A percentile compares a stretch with the other conserved stretches of the same genome.
Evolutionary conservation across 768 basidiomycete species (phyloP).

Genomic region (Mycena rebaudengoi): DNA sequence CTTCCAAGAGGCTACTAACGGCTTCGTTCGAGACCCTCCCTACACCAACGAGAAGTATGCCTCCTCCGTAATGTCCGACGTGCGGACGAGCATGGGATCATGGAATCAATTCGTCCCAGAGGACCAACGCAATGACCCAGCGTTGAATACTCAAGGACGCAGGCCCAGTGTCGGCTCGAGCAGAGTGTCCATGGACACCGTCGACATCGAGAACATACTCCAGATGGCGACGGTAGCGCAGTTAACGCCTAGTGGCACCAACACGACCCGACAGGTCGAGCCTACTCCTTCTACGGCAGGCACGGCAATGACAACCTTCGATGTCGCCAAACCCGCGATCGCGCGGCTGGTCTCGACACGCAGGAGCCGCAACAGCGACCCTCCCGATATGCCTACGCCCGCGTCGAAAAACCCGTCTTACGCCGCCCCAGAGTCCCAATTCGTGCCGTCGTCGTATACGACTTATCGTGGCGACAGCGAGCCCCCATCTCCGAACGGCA

Average conservation of each 20-base stretch:
- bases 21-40: constrained; percentile 42
- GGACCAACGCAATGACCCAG: constrained; percentile 6
- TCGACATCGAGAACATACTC: constrained; percentile 63
- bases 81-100: constrained; percentile 41
- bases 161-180: constrained; percentile 26
- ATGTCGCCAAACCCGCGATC: constrained; percentile 18
- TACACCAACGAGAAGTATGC: constrained; percentile 43
- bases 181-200: constrained; percentile 43
- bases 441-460: constrained; percentile 11
- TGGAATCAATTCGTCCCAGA: constrained; percentile 39
- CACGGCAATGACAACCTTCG: constrained; percentile 16
- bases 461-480: constrained; percentile 12
- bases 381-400: constrained; percentile 14
- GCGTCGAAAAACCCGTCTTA: constrained; percentile 14
- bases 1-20: constrained; percentile 34
- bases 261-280: constrained; percentile 19
- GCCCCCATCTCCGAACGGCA: no score
- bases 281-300: constrained; percentile 15
- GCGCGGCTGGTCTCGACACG: constrained; percentile 13
- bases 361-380: constrained; percentile 1
- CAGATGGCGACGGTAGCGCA: constrained; percentile 57
- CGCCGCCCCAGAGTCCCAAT: constrained; percentile 1
- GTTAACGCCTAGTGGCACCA: constrained; percentile 19
- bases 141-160: not conserved
- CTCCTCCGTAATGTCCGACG: constrained; percentile 35